A percentile compares a stretch with the other conserved stretches of the same genome.
Conservation (phyloP, 2,329 filamentous ascomycete species). For the Thielaviopsis euricoi region DNA sequence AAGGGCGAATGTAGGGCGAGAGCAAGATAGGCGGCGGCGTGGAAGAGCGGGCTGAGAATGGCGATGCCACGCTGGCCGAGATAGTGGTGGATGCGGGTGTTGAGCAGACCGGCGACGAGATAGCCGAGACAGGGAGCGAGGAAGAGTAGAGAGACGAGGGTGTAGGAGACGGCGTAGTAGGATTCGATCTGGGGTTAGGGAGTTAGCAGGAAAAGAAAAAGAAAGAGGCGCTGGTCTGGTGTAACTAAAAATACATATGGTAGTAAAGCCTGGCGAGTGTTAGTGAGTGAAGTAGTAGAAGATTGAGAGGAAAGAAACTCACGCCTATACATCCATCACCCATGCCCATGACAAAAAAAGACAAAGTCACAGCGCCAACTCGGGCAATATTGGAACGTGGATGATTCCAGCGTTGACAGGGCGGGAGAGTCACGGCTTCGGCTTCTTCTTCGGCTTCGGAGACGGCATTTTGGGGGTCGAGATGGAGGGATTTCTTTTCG, state of each 20-base stretch:
- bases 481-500: slow-evolving; percentile 2
- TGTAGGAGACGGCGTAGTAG: slow-evolving; percentile 46
- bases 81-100: slow-evolving; percentile 46
- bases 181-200: slow-evolving; percentile 5
- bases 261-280: no score
- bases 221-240: background rate
- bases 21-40: slow-evolving; percentile 48
- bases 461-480: background rate
- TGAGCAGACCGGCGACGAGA: slow-evolving; percentile 42
- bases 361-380: slow-evolving; percentile 40
- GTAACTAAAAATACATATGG: no score
- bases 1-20: slow-evolving; percentile 54
- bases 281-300: background rate
- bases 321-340: slow-evolving; percentile 52
- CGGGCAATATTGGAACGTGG: slow-evolving; percentile 41
- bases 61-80: slow-evolving; percentile 59
- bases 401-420: slow-evolving; percentile 45
- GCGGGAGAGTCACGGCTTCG: background rate
- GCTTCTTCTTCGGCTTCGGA: slow-evolving; percentile 4
- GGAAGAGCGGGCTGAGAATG: slow-evolving; percentile 43
- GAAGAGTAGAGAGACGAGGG: slow-evolving; percentile 49
- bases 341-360: slow-evolving; percentile 49
- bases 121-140: slow-evolving; percentile 51
- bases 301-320: slow-evolving; percentile 17
- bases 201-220: background rate